Base-by-base conservation (phyloP, 192 early-diverging fungal species). In the Podochytrium sp. region DNA sequence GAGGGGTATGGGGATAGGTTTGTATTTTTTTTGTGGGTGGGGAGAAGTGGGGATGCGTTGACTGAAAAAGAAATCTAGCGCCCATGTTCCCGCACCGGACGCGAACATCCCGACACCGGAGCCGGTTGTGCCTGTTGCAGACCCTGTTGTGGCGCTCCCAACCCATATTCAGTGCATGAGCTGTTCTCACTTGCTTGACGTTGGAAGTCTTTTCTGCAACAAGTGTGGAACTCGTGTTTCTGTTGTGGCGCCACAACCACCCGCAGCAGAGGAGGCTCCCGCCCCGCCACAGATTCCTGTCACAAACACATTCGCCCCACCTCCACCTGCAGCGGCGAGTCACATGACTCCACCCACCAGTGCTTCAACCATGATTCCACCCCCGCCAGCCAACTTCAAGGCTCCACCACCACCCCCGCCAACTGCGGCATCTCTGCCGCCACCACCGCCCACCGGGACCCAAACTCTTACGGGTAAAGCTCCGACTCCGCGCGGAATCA, bases 191-290 rank as follows among this genome's bases (percentile, higher is more conserved):
- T 7, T 50, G 32, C 75, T 77, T 33, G 72, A 76, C 20, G 10
- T 49, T 0, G 79, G 78, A 20, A 39, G 70, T 16, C 75, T 82
- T 72, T 84, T 84, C 53, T 84, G 83, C 52, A 73, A 58, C 34
- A 81, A 78, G 59, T 84, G 83, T 59, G 83, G 83, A 29, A 74
- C 65, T 4, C 29, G 39, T 23, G 67, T 70, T 57, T 14, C 39
- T 33, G n/a, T n/a, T n/a, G n/a, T n/a, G n/a, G n/a, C n/a, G 33
- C 30, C 27, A 55, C 49, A 16, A 34, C 32, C 52, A 66, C 32
- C 67, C 34, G 25, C 12, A 40, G 37, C 61, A 29, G 16, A 16
- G 61, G 6, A 16, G 61, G 10, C 40, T 29, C 6, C 32, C 37
- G 14, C 61, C 7, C 37, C 52, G 7, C 47, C 47, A 14, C 41